Evolutionary conservation across 1,139 yeast genomes (phyloP).

Genomic region (Protomyces inouyei): DNA sequence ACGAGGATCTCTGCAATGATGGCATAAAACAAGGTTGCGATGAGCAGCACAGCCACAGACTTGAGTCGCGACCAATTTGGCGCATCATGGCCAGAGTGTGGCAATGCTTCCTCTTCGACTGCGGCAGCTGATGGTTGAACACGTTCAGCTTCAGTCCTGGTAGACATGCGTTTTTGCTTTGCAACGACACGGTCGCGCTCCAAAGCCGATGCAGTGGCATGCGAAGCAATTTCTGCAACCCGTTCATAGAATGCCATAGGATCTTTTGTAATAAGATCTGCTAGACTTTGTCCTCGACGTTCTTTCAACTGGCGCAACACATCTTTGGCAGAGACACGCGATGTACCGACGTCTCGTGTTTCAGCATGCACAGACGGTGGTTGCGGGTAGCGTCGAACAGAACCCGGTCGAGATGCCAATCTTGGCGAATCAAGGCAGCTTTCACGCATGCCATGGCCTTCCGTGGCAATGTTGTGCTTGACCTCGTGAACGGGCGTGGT

Average conservation of each 20-base stretch:
- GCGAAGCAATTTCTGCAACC: conserved; percentile 25
- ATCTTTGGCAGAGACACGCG: conserved; percentile 8
- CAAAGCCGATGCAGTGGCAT: conserved; percentile 26
- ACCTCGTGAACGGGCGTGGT: conserved; percentile 50
- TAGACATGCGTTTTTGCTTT: not conserved
- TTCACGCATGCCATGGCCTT: not conserved
- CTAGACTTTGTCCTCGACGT: conserved; percentile 5
- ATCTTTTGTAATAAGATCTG: conserved; percentile 4
- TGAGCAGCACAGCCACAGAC: conserved; percentile 74
- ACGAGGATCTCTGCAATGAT: conserved; percentile 91
- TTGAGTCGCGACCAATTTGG: conserved; percentile 93
- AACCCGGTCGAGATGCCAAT: not conserved
- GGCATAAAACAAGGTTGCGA: conserved; percentile 85
- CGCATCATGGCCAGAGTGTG: conserved; percentile 80
- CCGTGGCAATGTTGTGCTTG: not conserved
- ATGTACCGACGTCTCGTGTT: not conserved
- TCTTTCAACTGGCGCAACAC: not conserved
- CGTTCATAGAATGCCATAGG: conserved; percentile 17
- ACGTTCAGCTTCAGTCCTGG: not conserved
- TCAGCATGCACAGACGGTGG: not conserved
- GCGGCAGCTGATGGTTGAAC: not conserved
- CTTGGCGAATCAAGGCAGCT: not conserved
- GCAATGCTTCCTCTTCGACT: conserved; percentile 39
- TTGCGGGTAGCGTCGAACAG: not conserved
- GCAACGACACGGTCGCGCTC: conserved; percentile 10